Base-by-base conservation (phyloP, 495 filamentous ascomycete genomes). In the Aspergillus saccharolyticus region DNA sequence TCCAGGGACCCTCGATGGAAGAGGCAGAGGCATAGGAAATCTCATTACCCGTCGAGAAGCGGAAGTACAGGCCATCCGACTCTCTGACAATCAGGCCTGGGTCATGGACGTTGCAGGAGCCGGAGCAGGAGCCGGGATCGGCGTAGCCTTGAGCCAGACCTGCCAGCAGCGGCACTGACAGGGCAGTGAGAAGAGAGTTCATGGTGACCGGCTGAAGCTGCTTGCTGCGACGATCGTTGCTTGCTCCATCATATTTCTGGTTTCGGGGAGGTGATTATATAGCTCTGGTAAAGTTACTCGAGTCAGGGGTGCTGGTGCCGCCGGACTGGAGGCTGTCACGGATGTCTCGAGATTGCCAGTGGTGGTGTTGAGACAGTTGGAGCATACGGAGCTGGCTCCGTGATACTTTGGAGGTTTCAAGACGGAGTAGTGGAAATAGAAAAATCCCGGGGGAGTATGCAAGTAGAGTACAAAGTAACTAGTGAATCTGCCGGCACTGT, bases 61-160 rank as follows among this genome's bases (percentile, higher is more conserved):
- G 83, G 65, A 87, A 92, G 69, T 91, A 91, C 0, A 63, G 81
- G 5, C 83, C 81, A 63, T 90, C 88, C 0, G 76, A 78, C 18
- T 71, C 67, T 55, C 87, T 80, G 8, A 76, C 79, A 59, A 90
- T 83, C 53, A 90, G 68, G 21, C 79, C 66, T 5, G 86, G 87
- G 57, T 90, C 87, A 55, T 89, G 86, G 14, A 82, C 70, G 43
- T 71, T 78, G 70, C 86, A 90, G 12, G 69, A 70, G 8, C 85
- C 85, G 4, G 74, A 77, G 66, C 86, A 89, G 1, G 78, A 56
- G 0, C 80, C 75, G 0, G 84, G 85, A 53, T 83, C 76, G 17
- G 75, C 76, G 65, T 81, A 81, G 43, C 70, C 73, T 44, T 73
- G 68, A 20, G 62, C 78, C 28, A 69, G 61, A 25, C 44, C 48